Conservation (phyloP, 164 flowering plant species). For the Amborella trichopoda region DNA sequence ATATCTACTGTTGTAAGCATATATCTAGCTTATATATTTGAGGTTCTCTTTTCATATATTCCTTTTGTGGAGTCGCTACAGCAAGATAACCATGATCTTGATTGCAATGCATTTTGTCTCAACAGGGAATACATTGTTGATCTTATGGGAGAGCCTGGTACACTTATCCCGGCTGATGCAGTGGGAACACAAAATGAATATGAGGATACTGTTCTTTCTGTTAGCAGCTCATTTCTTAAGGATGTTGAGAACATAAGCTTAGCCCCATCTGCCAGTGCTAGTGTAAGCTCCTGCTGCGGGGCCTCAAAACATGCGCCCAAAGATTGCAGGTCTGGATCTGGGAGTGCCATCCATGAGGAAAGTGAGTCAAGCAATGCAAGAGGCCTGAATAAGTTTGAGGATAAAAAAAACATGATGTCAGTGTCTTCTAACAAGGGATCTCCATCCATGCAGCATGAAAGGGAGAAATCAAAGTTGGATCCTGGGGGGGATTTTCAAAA, state of each 20-base stretch:
- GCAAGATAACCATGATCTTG: no score
- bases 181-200: conserved; percentile 41
- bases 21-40: no score
- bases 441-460: conserved; percentile 10
- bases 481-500: conserved; percentile 7
- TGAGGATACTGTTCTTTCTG: conserved; percentile 30
- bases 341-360: not conserved
- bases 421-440: not conserved
- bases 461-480: conserved; percentile 17
- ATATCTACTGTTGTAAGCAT: no score
- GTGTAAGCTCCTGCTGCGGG: conserved; percentile 35
- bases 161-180: conserved; percentile 90
- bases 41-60: no score
- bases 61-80: no score
- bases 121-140: conserved; percentile 96
- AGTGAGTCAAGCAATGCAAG: not conserved
- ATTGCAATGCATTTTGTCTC: no score
- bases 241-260: conserved; percentile 30
- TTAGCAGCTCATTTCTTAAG: conserved; percentile 24
- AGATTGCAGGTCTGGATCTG: not conserved
- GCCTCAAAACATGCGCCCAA: not conserved
- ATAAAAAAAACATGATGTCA: not conserved
- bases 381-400: not conserved
- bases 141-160: conserved; percentile 93
- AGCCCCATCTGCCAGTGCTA: conserved; percentile 49